A percentile compares a stretch with the other conserved stretches of the same genome.
These are phyloP conservation scores for Teunomyces pallodes DNA, from an alignment of 805 yeast genomes.

Conservation along the genomic window DNA sequence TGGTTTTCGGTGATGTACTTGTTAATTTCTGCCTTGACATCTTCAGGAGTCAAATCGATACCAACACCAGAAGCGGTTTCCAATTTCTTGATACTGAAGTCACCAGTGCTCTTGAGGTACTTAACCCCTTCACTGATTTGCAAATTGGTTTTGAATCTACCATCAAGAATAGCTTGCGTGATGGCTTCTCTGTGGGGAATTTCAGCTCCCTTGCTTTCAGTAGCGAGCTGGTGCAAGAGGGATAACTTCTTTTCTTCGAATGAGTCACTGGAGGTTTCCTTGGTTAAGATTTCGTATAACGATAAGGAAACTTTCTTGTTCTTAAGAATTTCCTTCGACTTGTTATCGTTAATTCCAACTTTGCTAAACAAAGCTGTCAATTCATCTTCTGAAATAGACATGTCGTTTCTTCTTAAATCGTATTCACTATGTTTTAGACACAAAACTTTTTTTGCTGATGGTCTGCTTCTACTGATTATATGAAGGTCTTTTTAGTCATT, in stretches of 20 bases:
- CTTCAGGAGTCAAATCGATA: conserved; percentile 60
- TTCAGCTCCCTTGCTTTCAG: conserved; percentile 60
- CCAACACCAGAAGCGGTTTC: conserved; percentile 78
- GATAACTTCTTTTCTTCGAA: conserved; percentile 58
- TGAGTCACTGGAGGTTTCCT: conserved; percentile 24
- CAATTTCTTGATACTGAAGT: conserved; percentile 45
- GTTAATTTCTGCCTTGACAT: conserved; percentile 57
- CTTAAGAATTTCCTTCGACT: conserved; percentile 75
- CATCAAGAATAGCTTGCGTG: conserved; percentile 60
- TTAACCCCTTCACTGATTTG: conserved; percentile 82
- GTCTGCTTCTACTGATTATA: not conserved
- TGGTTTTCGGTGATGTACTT: conserved; percentile 59
- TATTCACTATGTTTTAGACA: not conserved
- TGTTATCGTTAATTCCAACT: conserved; percentile 69
- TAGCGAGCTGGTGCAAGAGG: conserved; percentile 75
- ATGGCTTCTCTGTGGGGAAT: conserved; percentile 49
- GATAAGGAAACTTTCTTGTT: conserved; percentile 81
- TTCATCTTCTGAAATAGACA: conserved; percentile 26
- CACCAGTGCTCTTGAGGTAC: conserved; percentile 58
- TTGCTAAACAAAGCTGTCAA: conserved; percentile 35
- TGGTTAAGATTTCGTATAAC: conserved; percentile 56
- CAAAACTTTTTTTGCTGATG: conserved; percentile 1
- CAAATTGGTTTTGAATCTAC: conserved; percentile 59
- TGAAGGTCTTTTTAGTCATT: not conserved
- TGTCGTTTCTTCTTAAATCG: not conserved